These are phyloP conservation scores for Rhodotorula sp. DNA, from an alignment of 1,284 basidiomycete genomes.

Conservation along the genomic window DNA sequence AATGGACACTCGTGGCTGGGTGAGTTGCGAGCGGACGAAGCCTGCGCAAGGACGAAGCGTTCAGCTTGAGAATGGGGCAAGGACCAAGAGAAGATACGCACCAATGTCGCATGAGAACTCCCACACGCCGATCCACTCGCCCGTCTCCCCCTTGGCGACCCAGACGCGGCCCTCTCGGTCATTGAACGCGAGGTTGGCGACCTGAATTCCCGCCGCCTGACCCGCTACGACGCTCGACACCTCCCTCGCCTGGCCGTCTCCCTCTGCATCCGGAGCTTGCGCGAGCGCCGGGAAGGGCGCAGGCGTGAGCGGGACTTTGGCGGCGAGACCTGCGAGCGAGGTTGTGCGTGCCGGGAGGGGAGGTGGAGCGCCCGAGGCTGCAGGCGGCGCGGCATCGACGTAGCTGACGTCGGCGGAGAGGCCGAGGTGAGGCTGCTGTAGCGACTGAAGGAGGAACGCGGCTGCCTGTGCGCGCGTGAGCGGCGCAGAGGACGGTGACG, in stretches of 20 bases:
- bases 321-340: background rate
- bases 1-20: conserved; percentile 20
- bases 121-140: conserved; percentile 31
- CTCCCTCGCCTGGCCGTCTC: background rate
- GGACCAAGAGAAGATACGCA: background rate
- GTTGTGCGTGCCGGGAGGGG: background rate
- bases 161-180: conserved; percentile 7
- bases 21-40: conserved; percentile 11
- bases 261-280: background rate
- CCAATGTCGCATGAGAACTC: conserved; percentile 18
- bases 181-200: conserved; percentile 16
- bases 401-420: conserved; percentile 20
- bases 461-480: conserved; percentile 27
- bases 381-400: conserved; percentile 5
- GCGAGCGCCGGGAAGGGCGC: conserved; percentile 1
- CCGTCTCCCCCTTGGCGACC: conserved; percentile 9
- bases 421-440: conserved; percentile 15
- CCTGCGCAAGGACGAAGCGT: conserved; percentile 2
- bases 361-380: background rate
- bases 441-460: conserved; percentile 20
- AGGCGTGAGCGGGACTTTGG: conserved; percentile 4
- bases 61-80: background rate
- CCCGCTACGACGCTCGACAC: conserved; percentile 5
- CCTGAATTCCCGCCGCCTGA: background rate
- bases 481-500: background rate